phyloP scores from a whole-genome alignment of 805 yeast species.

The Kazachstania kunashirensis region DNA sequence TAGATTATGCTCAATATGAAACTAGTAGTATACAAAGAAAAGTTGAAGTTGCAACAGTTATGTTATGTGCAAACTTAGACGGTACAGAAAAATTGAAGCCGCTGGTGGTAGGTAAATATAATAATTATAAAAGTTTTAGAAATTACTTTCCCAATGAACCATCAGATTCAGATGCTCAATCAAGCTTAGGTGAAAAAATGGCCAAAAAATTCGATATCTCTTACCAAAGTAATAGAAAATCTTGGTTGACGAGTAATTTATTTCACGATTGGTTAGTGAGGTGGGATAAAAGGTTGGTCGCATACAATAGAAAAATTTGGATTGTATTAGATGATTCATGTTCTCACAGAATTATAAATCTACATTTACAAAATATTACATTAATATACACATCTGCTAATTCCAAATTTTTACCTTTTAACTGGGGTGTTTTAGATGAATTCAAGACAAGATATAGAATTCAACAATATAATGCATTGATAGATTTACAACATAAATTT shows the following conservation, averaged over 20 bases:
- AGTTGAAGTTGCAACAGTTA: slow-evolving; percentile 40
- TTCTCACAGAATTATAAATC: slow-evolving; percentile 49
- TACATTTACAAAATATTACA: slow-evolving; percentile 36
- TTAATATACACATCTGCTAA: slow-evolving; percentile 33
- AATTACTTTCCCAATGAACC: slow-evolving; percentile 29
- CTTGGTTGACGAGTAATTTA: slow-evolving; percentile 53
- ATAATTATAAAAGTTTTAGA: slow-evolving; percentile 36
- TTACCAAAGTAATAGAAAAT: slow-evolving; percentile 50
- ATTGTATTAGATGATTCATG: slow-evolving; percentile 53
- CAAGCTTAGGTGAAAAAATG: slow-evolving; percentile 34
- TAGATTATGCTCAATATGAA: slow-evolving; percentile 45
- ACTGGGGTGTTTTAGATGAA: slow-evolving; percentile 55
- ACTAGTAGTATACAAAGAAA: slow-evolving; percentile 29
- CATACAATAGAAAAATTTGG: slow-evolving; percentile 42
- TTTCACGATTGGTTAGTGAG: slow-evolving; percentile 54
- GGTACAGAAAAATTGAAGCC: slow-evolving; percentile 57
- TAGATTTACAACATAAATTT: slow-evolving; percentile 22
- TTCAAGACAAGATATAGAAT: slow-evolving; percentile 49
- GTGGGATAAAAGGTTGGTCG: slow-evolving; percentile 46
- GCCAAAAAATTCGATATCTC: slow-evolving; percentile 42
- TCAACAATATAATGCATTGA: slow-evolving; percentile 41
- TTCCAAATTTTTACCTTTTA: slow-evolving; percentile 46
- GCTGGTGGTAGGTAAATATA: slow-evolving; percentile 49
- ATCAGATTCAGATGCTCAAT: slow-evolving; percentile 19
- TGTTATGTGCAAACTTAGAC: slow-evolving; percentile 54